phyloP scores from a whole-genome alignment of 352 stramenopile species.

The Phytopythium boreale region DNA sequence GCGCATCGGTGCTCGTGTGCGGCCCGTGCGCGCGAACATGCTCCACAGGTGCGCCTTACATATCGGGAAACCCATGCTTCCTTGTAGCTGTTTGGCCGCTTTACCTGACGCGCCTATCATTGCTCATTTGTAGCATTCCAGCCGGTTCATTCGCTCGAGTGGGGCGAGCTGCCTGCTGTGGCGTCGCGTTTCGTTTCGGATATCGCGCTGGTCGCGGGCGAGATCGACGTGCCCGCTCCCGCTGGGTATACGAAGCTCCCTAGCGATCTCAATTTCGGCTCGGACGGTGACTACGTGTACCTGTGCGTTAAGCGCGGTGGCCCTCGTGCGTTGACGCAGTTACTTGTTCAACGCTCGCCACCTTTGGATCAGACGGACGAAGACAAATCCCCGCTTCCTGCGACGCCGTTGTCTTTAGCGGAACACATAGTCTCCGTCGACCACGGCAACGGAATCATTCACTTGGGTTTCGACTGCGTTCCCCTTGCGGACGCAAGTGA shows the following conservation, averaged over 20 bases:
- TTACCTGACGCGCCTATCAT: neutral
- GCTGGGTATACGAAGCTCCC: constrained; percentile 51
- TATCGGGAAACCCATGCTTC: neutral
- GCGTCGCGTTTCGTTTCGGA: constrained; percentile 62
- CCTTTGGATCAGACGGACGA: neutral
- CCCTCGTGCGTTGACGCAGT: constrained; percentile 31
- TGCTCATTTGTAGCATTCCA: constrained; percentile 26
- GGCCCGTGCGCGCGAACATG: constrained; percentile 61
- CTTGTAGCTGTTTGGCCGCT: neutral
- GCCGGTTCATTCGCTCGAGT: constrained; percentile 44
- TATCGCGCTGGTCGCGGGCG: constrained; percentile 49
- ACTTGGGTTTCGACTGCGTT: constrained; percentile 27
- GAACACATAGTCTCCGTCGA: constrained; percentile 13
- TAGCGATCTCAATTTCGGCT: constrained; percentile 58
- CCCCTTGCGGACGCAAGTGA: neutral
- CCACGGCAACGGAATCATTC: constrained; percentile 25
- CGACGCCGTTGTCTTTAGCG: no score
- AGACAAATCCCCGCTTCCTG: constrained; percentile 3
- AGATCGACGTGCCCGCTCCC: constrained; percentile 44
- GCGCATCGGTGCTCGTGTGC: constrained; percentile 39
- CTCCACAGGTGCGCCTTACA: constrained; percentile 37
- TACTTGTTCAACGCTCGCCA: constrained; percentile 15
- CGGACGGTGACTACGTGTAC: constrained; percentile 64
- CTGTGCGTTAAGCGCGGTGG: constrained; percentile 64
- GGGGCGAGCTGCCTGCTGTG: constrained; percentile 25